Percentiles rank a stretch among this genome's conserved stretches.
These are phyloP conservation scores for Melanogaster broomeanus DNA, from an alignment of 768 basidiomycete genomes.

Conservation along the genomic window DNA sequence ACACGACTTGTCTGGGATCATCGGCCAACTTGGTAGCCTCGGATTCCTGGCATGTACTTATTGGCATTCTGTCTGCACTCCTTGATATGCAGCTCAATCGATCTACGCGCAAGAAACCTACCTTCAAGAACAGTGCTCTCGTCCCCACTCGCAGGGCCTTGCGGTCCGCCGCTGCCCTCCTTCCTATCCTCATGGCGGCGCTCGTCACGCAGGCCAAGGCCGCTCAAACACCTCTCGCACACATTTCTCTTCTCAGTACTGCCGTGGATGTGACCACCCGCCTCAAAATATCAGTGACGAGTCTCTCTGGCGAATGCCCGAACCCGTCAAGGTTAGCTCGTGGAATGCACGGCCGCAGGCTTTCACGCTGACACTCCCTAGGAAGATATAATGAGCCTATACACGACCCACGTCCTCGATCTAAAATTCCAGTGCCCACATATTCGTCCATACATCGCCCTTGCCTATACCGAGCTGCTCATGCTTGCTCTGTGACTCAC, in stretches of 20 bases:
- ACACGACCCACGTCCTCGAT: constrained; percentile 62
- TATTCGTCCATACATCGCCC: constrained; percentile 55
- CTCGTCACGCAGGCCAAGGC: constrained; percentile 55
- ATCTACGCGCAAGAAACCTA: constrained; percentile 51
- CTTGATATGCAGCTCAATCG: constrained; percentile 60
- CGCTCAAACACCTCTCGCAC: constrained; percentile 40
- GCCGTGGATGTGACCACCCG: constrained; percentile 70
- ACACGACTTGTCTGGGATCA: constrained; percentile 48
- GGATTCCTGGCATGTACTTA: constrained; percentile 51
- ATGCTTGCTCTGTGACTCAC: constrained; percentile 9
- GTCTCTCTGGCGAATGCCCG: constrained; percentile 42
- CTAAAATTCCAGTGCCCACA: constrained; percentile 58
- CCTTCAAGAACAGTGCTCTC: constrained; percentile 61
- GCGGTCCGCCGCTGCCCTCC: constrained; percentile 50
- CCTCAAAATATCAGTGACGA: constrained; percentile 53
- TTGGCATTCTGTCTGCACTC: constrained; percentile 57
- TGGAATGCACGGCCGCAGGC: too few relatives aligned
- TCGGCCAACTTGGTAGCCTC: constrained; percentile 48
- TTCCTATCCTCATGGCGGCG: constrained; percentile 52
- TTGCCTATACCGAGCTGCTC: constrained; percentile 5
- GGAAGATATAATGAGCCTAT: constrained; percentile 59
- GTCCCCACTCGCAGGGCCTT: constrained; percentile 63
- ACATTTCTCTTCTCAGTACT: constrained; percentile 62
- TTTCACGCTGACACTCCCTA: too few relatives aligned
- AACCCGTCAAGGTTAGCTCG: too few relatives aligned